Conservation (phyloP, 2,329 filamentous ascomycete genomes). For the Xylaria multiplex region DNA sequence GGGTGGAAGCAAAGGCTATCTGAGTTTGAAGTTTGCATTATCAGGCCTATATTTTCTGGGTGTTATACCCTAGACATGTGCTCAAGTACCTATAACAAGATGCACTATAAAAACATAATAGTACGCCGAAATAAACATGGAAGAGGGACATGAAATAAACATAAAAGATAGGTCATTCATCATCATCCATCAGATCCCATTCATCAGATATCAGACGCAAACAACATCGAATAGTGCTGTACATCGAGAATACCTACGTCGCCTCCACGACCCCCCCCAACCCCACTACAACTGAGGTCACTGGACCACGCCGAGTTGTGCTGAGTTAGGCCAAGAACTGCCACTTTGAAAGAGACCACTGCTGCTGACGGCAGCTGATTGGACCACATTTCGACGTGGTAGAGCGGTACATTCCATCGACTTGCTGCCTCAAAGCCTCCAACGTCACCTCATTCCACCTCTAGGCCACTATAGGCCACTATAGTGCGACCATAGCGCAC, state of each 20-base stretch:
- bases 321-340: not conserved
- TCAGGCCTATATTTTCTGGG: not conserved
- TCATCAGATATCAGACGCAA: not conserved
- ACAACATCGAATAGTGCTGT: not conserved
- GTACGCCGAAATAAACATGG: not conserved
- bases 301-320: conserved; percentile 15
- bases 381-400: conserved; percentile 10
- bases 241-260: not conserved
- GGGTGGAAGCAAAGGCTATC: not conserved
- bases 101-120: too few relatives aligned
- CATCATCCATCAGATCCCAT: not conserved
- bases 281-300: conserved; percentile 22
- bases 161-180: not conserved
- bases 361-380: conserved; percentile 19
- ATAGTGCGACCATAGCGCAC: too few relatives aligned
- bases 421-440: not conserved
- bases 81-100: too few relatives aligned
- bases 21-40: not conserved
- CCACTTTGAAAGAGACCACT: conserved; percentile 14
- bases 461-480: conserved; percentile 3
- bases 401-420: conserved; percentile 15
- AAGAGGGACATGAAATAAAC: conserved; percentile 24
- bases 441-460: conserved; percentile 22
- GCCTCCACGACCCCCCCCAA: not conserved
- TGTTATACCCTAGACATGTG: not conserved